Conservation (phyloP, 441 rosid genomes). For the Gossypium davidsonii region DNA sequence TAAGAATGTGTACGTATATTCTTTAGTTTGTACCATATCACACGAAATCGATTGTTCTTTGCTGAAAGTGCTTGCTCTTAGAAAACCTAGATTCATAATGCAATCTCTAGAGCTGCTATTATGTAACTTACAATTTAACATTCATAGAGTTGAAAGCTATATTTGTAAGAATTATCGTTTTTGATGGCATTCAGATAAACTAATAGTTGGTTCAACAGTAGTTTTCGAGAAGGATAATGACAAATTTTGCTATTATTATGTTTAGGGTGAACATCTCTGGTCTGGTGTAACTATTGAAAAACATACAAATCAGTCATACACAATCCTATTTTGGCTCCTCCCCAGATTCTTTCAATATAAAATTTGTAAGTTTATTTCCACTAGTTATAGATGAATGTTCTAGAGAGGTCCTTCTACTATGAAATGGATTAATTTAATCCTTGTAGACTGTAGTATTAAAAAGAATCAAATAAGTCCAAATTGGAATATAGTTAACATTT, state of each 20-base stretch:
- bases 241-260: not conserved
- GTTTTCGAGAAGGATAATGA: not conserved
- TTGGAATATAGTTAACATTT: too few relatives aligned
- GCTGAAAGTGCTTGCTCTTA: not conserved
- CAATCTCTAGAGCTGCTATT: not conserved
- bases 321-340: conserved; percentile 14
- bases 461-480: too few relatives aligned
- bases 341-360: conserved; percentile 4
- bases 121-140: not conserved
- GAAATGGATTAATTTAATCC: too few relatives aligned
- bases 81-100: not conserved
- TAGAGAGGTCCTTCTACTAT: too few relatives aligned
- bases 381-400: too few relatives aligned
- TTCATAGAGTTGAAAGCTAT: not conserved
- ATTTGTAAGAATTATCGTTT: not conserved
- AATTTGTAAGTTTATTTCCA: not conserved
- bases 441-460: too few relatives aligned
- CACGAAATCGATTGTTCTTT: not conserved
- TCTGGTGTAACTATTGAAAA: conserved; percentile 1
- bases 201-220: not conserved
- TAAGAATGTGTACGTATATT: not conserved
- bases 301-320: conserved; percentile 2
- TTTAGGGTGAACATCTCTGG: conserved; percentile 19
- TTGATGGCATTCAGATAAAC: conserved; percentile 1
- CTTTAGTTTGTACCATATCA: not conserved